Percentiles rank a stretch among this genome's conserved stretches.
Evolutionary conservation across 179 eudicot species (phyloP).

Genomic region (Vitellaria paradoxa): DNA sequence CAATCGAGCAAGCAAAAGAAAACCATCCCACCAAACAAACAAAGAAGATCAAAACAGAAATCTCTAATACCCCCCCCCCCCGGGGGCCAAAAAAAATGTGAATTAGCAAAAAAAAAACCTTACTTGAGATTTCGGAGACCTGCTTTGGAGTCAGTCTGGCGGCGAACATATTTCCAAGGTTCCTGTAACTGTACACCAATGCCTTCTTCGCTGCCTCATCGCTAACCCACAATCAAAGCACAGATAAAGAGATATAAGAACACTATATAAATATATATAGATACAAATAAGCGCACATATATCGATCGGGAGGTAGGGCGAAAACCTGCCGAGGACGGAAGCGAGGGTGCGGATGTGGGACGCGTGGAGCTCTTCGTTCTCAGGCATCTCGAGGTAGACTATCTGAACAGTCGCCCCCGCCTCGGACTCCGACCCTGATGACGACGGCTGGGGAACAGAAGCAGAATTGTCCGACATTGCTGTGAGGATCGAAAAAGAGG

Average conservation of each 20-base stretch:
- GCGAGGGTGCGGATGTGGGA: constrained; percentile 66
- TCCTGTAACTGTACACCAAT: constrained; percentile 73
- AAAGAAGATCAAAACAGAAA: too few species aligned
- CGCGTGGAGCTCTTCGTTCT: constrained; percentile 48
- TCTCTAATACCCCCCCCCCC: too few species aligned
- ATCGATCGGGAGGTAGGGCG: background rate
- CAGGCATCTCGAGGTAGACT: constrained; percentile 61
- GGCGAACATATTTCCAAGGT: constrained; percentile 82
- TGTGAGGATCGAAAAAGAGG: background rate
- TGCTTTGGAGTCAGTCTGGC: constrained; percentile 89
- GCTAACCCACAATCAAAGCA: constrained; percentile 31
- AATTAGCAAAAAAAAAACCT: constrained; percentile 2
- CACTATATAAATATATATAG: background rate
- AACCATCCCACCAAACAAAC: too few species aligned
- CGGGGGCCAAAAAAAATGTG: background rate
- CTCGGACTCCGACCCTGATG: background rate
- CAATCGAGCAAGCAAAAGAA: too few species aligned
- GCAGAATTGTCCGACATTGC: background rate
- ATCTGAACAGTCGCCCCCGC: constrained; percentile 46
- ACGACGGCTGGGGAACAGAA: background rate
- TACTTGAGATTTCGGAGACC: constrained; percentile 66
- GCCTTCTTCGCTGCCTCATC: constrained; percentile 85
- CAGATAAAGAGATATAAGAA: background rate
- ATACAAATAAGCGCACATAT: too few species aligned
- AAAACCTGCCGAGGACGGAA: constrained; percentile 71